Evolutionary conservation across 768 basidiomycete species (phyloP).

Genomic region (Tulasnella sp.): DNA sequence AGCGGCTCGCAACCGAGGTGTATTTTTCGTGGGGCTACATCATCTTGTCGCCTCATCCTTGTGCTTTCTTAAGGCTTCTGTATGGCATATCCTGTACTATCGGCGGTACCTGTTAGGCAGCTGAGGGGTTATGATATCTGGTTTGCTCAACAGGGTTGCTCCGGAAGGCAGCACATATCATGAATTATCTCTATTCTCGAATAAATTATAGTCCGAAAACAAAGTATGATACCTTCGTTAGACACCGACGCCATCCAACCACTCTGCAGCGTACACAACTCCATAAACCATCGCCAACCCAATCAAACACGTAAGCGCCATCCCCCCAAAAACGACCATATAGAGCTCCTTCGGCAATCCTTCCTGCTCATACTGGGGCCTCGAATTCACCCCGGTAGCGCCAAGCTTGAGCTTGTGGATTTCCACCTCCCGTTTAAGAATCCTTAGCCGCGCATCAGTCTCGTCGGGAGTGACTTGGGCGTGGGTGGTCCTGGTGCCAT

Average conservation of each 20-base stretch:
- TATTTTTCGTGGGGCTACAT: neutral
- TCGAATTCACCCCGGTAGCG: neutral
- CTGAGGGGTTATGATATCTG: neutral
- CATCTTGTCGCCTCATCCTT: neutral
- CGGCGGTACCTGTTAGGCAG: neutral
- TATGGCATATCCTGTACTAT: neutral
- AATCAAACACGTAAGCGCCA: conserved; percentile 12
- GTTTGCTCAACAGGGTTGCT: neutral
- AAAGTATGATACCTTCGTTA: neutral
- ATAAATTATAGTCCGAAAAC: neutral
- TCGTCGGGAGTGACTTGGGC: conserved; percentile 22
- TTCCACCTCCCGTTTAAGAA: conserved; percentile 26
- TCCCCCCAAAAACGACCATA: conserved; percentile 15
- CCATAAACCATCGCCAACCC: conserved; percentile 17
- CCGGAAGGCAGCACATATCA: neutral
- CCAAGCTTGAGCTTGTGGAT: conserved; percentile 25
- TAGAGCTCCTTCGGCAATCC: conserved; percentile 19
- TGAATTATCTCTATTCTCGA: neutral
- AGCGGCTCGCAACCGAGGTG: neutral
- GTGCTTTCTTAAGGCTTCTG: neutral
- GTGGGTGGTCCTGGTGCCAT: conserved; percentile 7
- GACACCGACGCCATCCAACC: neutral
- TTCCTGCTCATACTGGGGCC: conserved; percentile 1
- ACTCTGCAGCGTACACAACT: conserved; percentile 4
- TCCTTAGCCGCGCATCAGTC: conserved; percentile 32